Conservation (phyloP, 768 basidiomycete species). For the Pseudohyphozyma bogoriensis region DNA sequence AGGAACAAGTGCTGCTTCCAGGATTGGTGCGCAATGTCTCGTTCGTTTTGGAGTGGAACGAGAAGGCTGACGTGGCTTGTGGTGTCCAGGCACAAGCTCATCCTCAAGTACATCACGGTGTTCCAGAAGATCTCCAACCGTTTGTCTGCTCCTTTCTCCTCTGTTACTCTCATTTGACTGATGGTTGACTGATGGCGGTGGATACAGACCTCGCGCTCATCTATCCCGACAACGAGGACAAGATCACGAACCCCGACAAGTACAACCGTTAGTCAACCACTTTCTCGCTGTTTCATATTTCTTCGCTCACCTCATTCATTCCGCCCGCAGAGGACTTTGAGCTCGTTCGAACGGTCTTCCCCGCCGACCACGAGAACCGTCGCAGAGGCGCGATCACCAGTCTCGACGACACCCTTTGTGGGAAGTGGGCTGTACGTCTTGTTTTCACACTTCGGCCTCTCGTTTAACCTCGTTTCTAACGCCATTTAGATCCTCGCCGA, state of each 20-base stretch:
- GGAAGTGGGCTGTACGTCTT: conserved; percentile 64
- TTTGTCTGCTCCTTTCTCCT: too few species aligned
- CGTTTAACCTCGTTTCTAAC: not conserved
- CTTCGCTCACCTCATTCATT: not conserved
- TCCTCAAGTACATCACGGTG: conserved; percentile 53
- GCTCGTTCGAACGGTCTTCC: conserved; percentile 56
- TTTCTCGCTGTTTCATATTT: too few species aligned
- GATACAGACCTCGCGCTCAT: conserved; percentile 77
- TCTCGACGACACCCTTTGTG: conserved; percentile 60
- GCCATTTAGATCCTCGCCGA: conserved; percentile 56
- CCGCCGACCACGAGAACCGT: conserved; percentile 41
- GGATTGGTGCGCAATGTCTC: conserved; percentile 28
- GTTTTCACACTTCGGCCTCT: not conserved
- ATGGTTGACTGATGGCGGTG: too few species aligned
- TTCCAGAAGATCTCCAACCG: conserved; percentile 81
- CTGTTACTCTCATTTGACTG: too few species aligned
- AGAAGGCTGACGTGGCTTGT: too few species aligned
- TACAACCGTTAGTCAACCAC: too few species aligned
- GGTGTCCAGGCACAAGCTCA: too few species aligned
- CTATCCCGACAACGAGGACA: conserved; percentile 51
- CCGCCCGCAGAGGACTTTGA: conserved; percentile 51
- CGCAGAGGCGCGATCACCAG: conserved; percentile 46
- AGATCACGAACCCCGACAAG: conserved; percentile 59
- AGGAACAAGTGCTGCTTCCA: conserved; percentile 53
- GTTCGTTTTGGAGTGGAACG: too few species aligned